These are phyloP conservation scores for Darksidea phi DNA, from an alignment of 495 filamentous ascomycete species.

Conservation along the genomic window DNA sequence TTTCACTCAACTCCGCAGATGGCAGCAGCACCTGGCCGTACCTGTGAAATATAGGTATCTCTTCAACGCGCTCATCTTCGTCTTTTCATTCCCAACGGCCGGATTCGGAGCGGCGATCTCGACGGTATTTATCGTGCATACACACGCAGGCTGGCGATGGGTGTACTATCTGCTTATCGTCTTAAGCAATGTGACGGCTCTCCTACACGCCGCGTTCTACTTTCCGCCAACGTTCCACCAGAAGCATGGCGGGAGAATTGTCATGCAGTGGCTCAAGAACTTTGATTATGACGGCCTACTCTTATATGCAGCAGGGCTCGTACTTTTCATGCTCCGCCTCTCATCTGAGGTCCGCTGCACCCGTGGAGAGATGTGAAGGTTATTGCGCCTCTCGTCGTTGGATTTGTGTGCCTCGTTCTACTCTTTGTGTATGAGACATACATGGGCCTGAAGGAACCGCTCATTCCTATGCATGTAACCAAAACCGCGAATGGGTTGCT, in stretches of 20 bases:
- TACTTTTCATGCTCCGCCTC: conserved; percentile 40
- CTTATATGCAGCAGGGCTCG: conserved; percentile 23
- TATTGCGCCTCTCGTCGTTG: conserved; percentile 45
- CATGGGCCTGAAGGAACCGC: conserved; percentile 21
- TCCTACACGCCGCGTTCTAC: conserved; percentile 21
- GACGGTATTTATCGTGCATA: conserved; percentile 23
- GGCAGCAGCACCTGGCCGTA: conserved; percentile 32
- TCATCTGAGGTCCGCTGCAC: conserved; percentile 47
- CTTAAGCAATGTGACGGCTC: conserved; percentile 14
- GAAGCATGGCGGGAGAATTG: conserved; percentile 18
- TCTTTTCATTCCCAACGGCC: conserved; percentile 24
- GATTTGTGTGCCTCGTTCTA: conserved; percentile 39
- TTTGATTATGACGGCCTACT: conserved; percentile 30
- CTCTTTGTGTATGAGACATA: conserved; percentile 45
- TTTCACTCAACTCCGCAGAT: conserved; percentile 30
- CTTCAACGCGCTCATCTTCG: conserved; percentile 27
- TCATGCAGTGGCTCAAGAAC: conserved; percentile 25
- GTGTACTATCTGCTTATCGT: conserved; percentile 37
- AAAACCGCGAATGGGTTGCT: conserved; percentile 25
- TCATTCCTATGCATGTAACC: conserved; percentile 35
- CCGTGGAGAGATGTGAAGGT: conserved; percentile 46
- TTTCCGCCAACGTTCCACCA: conserved; percentile 33
- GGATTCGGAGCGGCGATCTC: conserved; percentile 29
- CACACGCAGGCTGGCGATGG: conserved; percentile 25
- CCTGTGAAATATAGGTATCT: conserved; percentile 30